Evolutionary conservation across 345 rosid genomes (phyloP).

Genomic region (Turnera subulata): DNA sequence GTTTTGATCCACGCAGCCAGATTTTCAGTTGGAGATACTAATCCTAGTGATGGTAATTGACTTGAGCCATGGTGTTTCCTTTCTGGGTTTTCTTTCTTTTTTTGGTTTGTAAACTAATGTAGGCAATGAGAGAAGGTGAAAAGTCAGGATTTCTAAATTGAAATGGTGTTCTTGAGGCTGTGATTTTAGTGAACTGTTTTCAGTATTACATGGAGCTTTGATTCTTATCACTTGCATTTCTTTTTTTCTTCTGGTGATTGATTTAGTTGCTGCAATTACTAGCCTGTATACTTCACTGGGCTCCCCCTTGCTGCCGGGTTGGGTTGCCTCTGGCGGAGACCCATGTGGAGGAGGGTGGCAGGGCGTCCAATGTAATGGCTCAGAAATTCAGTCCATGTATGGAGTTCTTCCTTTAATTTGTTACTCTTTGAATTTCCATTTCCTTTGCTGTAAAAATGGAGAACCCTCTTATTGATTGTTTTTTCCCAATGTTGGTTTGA

Average conservation of each 20-base stretch:
- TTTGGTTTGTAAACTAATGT: constrained; percentile 8
- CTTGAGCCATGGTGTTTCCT: background rate
- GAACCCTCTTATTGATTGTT: background rate
- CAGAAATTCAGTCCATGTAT: constrained; percentile 59
- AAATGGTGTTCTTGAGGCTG: too few species aligned
- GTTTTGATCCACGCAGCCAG: constrained; percentile 51
- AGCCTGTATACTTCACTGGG: constrained; percentile 69
- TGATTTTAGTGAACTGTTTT: constrained; percentile 1
- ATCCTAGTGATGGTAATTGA: constrained; percentile 71
- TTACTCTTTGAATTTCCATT: background rate
- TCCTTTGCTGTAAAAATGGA: background rate
- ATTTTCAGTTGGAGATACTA: constrained; percentile 56
- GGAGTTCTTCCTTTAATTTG: constrained; percentile 7
- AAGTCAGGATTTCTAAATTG: too few species aligned
- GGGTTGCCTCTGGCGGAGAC: constrained; percentile 92
- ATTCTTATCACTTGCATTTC: constrained; percentile 29
- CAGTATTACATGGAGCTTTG: constrained; percentile 6
- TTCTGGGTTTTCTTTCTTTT: background rate
- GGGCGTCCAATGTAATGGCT: constrained; percentile 69
- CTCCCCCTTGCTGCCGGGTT: constrained; percentile 76
- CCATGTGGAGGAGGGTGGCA: constrained; percentile 95
- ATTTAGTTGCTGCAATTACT: constrained; percentile 80
- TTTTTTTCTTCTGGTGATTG: constrained; percentile 37
- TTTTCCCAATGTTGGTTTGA: constrained; percentile 7
- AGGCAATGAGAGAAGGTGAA: background rate